phyloP scores from a whole-genome alignment of 2,329 filamentous ascomycete species.

The Nemania sp. region DNA sequence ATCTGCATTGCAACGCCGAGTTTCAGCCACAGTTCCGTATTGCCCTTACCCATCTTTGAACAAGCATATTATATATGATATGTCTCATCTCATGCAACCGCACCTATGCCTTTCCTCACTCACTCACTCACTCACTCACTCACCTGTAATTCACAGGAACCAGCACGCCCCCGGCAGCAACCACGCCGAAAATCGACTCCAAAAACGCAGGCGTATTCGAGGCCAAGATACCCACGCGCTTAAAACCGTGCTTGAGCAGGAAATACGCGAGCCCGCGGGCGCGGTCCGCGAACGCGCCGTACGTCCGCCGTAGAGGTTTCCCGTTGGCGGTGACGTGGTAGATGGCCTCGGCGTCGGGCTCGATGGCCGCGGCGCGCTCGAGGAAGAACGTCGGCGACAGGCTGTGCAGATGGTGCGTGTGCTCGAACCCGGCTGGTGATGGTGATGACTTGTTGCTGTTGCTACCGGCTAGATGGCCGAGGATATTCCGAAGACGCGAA shows the following conservation, averaged over 20 bases:
- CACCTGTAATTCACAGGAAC: slow-evolving; percentile 63
- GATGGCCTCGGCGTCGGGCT: slow-evolving; percentile 82
- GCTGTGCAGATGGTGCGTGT: slow-evolving; percentile 68
- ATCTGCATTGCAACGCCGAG: slow-evolving; percentile 18
- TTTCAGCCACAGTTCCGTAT: too few relatives aligned
- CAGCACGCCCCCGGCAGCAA: slow-evolving; percentile 76
- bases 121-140: slow-evolving; percentile 2
- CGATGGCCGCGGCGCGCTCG: slow-evolving; percentile 82
- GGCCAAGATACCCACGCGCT: slow-evolving; percentile 80
- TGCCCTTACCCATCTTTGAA: too few relatives aligned
- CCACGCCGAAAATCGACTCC: slow-evolving; percentile 85
- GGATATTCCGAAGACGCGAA: slow-evolving; percentile 62
- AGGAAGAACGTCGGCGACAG: slow-evolving; percentile 88
- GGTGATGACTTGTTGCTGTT: slow-evolving; percentile 40
- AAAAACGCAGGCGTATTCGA: slow-evolving; percentile 96
- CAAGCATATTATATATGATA: too few relatives aligned
- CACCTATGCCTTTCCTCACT: too few relatives aligned
- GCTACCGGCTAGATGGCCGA: slow-evolving; percentile 50
- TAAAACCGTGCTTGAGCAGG: slow-evolving; percentile 71
- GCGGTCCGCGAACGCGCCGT: slow-evolving; percentile 81
- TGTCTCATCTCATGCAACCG: too few relatives aligned
- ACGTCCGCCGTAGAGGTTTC: slow-evolving; percentile 73
- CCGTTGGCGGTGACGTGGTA: slow-evolving; percentile 82
- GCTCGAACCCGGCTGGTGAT: slow-evolving; percentile 46
- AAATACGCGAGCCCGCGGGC: slow-evolving; percentile 88